Evolutionary conservation across 1,139 yeast species (phyloP).

Genomic region (Kodamaea suecica): DNA sequence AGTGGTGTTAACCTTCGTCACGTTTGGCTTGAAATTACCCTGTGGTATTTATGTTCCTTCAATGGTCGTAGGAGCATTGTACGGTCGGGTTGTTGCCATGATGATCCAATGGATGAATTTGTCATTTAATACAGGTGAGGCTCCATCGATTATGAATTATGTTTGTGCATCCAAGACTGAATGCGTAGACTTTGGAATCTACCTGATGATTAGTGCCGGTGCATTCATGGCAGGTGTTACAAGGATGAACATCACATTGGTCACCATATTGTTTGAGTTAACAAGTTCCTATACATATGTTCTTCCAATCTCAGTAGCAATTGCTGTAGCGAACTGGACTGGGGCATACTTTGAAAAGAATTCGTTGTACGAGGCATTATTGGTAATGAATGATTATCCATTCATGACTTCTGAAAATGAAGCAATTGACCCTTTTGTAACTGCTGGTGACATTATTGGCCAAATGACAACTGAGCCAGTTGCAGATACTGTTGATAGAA

Average conservation of each 20-base stretch:
- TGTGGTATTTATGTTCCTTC: constrained; percentile 69
- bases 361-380: constrained; percentile 51
- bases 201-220: constrained; percentile 65
- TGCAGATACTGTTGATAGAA: not conserved
- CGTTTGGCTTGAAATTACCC: constrained; percentile 63
- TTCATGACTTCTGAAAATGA: constrained; percentile 46
- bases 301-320: constrained; percentile 55
- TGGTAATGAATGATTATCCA: constrained; percentile 53
- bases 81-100: constrained; percentile 56
- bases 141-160: constrained; percentile 17
- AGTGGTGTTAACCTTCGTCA: constrained; percentile 46
- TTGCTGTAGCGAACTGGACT: constrained; percentile 58
- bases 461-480: not conserved
- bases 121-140: constrained; percentile 12
- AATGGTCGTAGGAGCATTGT: constrained; percentile 65
- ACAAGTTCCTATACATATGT: constrained; percentile 62
- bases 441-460: constrained; percentile 40
- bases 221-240: constrained; percentile 70
- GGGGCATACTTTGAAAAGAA: constrained; percentile 53
- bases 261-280: constrained; percentile 57
- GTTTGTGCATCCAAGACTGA: constrained; percentile 19
- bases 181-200: constrained; percentile 57
- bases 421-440: constrained; percentile 33
- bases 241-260: constrained; percentile 61
- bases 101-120: constrained; percentile 40